phyloP scores from a whole-genome alignment of 176 grass and related monocot species.

The Microstegium vimineum region DNA sequence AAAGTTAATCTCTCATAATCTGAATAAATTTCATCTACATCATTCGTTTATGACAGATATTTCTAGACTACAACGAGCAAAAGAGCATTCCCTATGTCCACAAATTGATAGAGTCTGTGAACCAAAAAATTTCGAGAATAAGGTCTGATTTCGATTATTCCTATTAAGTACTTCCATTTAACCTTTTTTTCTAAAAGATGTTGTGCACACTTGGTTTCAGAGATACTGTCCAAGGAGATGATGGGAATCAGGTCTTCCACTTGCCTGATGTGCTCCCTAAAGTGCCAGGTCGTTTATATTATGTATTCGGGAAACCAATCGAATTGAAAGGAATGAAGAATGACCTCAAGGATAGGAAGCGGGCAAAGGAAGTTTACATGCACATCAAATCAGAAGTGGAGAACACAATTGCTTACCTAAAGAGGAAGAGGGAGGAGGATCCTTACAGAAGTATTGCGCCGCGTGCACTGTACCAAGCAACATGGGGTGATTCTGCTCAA shows the following conservation, averaged over 20 bases:
- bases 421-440: conserved; percentile 79
- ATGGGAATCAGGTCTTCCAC: conserved; percentile 48
- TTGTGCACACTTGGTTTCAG: conserved; percentile 41
- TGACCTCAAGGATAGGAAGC: conserved; percentile 53
- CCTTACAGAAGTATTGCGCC: conserved; percentile 64
- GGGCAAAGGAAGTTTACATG: conserved; percentile 47
- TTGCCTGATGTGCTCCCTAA: conserved; percentile 63
- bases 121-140: conserved; percentile 41
- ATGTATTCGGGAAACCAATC: conserved; percentile 70
- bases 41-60: conserved; percentile 28
- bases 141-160: conserved; percentile 41
- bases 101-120: conserved; percentile 70
- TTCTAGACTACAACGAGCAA: conserved; percentile 86
- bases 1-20: not conserved
- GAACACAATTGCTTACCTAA: conserved; percentile 59
- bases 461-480: conserved; percentile 60
- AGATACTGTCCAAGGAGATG: conserved; percentile 54
- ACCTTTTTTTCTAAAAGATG: not conserved
- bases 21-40: not conserved
- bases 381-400: conserved; percentile 79
- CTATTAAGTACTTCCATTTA: not conserved
- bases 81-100: conserved; percentile 68
- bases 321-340: conserved; percentile 55
- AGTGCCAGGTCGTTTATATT: conserved; percentile 89
- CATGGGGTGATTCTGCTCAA: conserved; percentile 47